Evolutionary conservation across 1,139 yeast species (phyloP), one percentile per base, ranked within the genome.

Genomic region (Taphrina pruni): DNA sequence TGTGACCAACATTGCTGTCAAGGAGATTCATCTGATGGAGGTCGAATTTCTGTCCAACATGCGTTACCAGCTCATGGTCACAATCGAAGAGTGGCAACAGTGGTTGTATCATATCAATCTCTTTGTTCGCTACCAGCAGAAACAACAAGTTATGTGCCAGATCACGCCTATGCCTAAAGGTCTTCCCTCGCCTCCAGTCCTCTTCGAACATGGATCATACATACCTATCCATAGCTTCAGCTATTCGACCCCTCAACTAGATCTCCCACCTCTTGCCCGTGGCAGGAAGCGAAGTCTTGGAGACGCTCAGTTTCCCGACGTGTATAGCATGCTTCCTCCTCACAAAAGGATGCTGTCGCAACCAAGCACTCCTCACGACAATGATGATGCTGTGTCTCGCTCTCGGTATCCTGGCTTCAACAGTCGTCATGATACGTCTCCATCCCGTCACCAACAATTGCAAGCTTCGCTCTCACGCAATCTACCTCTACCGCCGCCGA

Each of bases 1-100:
- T 65, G 96, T 97, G 55, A 89, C 97, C 12, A 91, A 92, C 52
- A 83, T 93, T 73, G 80, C 85, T 12, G 81, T 89, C 69, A 74
- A 76, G 3, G 80, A 83, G 56, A 83, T 93, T 71, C 89, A 89
- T 76, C 79, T 80, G 46, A 83, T 86, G 78, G 98, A 93, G 79
- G 84, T 76, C 43, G 81, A 79, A 74, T 79, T 79, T 66, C 74
- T 79, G 36, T 70, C 73, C 12, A 76, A 76, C 57, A 73, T 79
- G 71, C 66, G 75, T 20, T 80, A 79, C 72, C 72, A 74, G 7
- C 73, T 79, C 43, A 72, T 66, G 46, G 69, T 66, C 35, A 60
- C 65, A 17, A 56, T 57, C 35, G 69, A 66, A 6, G 66, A 61
- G 32, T 66, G 69, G 69, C 60, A 60, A 14, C 60, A 60, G 20